phyloP scores from a whole-genome alignment of 2,329 filamentous ascomycete species.

The Sporothrix protearum region DNA sequence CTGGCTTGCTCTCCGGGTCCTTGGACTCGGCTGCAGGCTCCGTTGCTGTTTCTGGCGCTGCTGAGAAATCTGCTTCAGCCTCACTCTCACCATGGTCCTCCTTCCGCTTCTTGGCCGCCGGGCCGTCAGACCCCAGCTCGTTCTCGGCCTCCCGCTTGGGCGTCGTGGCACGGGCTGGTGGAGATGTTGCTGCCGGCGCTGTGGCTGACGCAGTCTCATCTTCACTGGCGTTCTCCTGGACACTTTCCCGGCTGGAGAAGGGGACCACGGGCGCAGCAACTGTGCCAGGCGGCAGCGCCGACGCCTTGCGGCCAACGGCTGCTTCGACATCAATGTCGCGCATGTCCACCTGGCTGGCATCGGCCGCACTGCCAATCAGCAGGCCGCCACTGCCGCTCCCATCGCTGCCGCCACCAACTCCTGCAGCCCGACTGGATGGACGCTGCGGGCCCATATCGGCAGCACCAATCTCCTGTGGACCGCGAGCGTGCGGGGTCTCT shows the following conservation, averaged over 20 bases:
- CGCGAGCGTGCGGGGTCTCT: conserved; percentile 74
- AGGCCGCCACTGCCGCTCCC: conserved; percentile 23
- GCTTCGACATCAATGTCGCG: conserved; percentile 59
- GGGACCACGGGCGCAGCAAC: conserved; percentile 22
- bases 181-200: neutral
- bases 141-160: conserved; percentile 57
- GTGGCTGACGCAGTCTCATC: conserved; percentile 24
- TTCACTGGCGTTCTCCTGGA: conserved; percentile 29
- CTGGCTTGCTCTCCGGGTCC: neutral
- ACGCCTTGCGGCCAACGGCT: conserved; percentile 54
- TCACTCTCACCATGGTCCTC: conserved; percentile 35
- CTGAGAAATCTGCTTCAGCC: neutral
- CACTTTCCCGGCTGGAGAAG: conserved; percentile 9
- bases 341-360: conserved; percentile 43
- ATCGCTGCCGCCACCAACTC: conserved; percentile 28
- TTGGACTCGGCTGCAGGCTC: neutral
- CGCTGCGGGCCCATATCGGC: conserved; percentile 78
- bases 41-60: neutral
- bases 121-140: conserved; percentile 37
- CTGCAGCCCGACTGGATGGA: conserved; percentile 33
- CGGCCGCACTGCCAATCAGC: conserved; percentile 31
- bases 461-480: conserved; percentile 79
- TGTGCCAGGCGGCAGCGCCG: conserved; percentile 28
- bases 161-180: conserved; percentile 28
- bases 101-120: conserved; percentile 49